phyloP scores from a whole-genome alignment of 73 alveolate genomes.

The Effrenium voratum region DNA sequence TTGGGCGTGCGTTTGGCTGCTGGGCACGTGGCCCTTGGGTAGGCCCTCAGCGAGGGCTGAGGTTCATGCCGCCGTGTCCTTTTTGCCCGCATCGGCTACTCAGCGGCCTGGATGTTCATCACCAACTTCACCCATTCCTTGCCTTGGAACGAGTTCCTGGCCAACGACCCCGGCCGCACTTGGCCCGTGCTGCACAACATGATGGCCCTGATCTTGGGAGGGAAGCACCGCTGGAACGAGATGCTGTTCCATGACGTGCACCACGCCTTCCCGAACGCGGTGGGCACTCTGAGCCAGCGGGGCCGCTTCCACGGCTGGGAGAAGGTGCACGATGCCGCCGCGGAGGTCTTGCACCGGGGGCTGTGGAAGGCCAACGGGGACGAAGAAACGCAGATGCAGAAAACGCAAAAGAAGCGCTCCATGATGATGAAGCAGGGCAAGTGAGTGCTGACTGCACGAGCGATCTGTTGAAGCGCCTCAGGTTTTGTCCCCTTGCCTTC shows the following conservation, averaged over 20 bases:
- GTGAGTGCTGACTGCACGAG: too few relatives aligned
- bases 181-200: constrained; percentile 73
- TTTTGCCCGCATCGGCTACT: constrained; percentile 69
- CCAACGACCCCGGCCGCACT: constrained; percentile 88
- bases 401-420: constrained; percentile 83
- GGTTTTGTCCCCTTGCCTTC: too few relatives aligned
- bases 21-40: constrained; percentile 61
- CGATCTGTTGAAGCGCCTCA: too few relatives aligned
- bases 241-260: constrained; percentile 84
- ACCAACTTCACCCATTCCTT: constrained; percentile 68
- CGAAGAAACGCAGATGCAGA: constrained; percentile 84
- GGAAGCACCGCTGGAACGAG: constrained; percentile 90
- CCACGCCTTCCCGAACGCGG: constrained; percentile 22
- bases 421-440: constrained; percentile 77
- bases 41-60: constrained; percentile 52
- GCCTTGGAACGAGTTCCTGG: constrained; percentile 74
- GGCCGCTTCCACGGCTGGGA: constrained; percentile 91
- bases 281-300: constrained; percentile 76
- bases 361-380: constrained; percentile 83
- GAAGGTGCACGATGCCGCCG: constrained; percentile 79
- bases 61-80: constrained; percentile 38
- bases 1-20: constrained; percentile 48
- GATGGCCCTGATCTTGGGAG: constrained; percentile 80
- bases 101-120: constrained; percentile 90
- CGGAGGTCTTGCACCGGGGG: constrained; percentile 78